Base-by-base conservation (phyloP, 306 rosid species). In the Rosa rugosa region DNA sequence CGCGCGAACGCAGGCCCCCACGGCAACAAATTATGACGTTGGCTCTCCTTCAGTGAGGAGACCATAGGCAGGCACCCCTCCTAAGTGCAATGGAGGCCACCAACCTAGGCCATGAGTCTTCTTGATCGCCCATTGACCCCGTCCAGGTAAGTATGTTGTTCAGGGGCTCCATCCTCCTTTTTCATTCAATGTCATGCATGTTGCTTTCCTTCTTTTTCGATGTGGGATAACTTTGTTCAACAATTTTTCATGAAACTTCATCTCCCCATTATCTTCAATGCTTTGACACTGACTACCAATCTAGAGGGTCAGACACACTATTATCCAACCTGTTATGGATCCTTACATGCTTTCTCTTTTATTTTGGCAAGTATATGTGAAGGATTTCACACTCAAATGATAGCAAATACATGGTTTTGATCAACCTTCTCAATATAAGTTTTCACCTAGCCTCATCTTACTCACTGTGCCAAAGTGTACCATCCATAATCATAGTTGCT, bases 1-100 rank as follows among this genome's bases (percentile, higher is more conserved):
- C 63, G 90, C 90, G 83, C 90, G 79, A 57, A 87, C 89, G 85
- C 92, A 83, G 64, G 90, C 88, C 89, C 85, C 89, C 81, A 14
- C 75, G 40, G 10, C 77, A 68, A 89, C 82, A 89, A 87, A 91
- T 88, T 80, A 86, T 85, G 88, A 91, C 82, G 86, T 85, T 79
- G 87, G 85, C 79, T 80, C 90, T 53, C 60, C 84, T 86, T 56
- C 86, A 57, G 47, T 50, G 87, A 79, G 74, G 78, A 85, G 93
- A 87, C 91, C 93, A 80, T 86, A 87, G 80, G 47, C 73, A 0
- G 34, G 83, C 77, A 85, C 88, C 88, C 90, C 80, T 84, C 83
- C 90, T 0, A 0, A 11, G 93, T 89, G 91, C 93, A 89, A 85
- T 89, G 87, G 84, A 89, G 51, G 89, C 77, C 79, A 69, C 86